Conservation (phyloP, 2,329 filamentous ascomycete species). For the Apiospora malaysiana region DNA sequence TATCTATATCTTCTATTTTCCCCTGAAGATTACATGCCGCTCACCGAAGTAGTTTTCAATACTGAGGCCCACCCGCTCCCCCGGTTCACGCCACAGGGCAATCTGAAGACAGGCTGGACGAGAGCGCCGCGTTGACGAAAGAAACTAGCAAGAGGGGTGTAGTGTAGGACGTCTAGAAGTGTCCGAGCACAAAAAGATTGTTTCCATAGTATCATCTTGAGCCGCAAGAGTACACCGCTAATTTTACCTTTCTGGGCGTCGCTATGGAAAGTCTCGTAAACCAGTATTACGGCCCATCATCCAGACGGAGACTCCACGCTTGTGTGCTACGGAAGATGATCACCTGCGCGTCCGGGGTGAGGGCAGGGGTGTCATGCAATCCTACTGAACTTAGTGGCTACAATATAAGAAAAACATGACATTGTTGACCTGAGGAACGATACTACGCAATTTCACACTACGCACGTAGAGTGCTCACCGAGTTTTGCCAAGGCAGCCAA, state of each 20-base stretch:
- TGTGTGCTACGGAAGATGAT: background rate
- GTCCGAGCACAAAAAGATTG: background rate
- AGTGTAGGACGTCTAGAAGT: background rate
- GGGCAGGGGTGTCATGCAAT: background rate
- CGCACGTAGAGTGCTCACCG: background rate
- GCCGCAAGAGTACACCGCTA: too few relatives aligned
- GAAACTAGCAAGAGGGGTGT: background rate
- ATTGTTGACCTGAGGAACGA: too few relatives aligned
- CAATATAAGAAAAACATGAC: too few relatives aligned
- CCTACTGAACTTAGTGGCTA: too few relatives aligned
- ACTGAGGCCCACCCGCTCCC: constrained; percentile 94
- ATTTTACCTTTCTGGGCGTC: background rate
- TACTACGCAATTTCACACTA: background rate
- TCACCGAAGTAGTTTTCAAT: constrained; percentile 90
- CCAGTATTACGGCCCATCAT: too few relatives aligned
- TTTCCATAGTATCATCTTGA: too few relatives aligned
- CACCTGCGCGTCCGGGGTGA: background rate
- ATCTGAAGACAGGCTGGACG: background rate
- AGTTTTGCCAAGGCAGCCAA: background rate
- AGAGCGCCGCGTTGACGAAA: background rate
- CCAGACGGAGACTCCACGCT: background rate
- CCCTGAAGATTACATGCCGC: constrained; percentile 77
- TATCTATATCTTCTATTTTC: constrained; percentile 97
- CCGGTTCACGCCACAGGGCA: constrained; percentile 58
- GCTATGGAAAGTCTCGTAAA: background rate